These are phyloP conservation scores for Tricholoma hemisulphureum DNA, from an alignment of 768 basidiomycete genomes.

Conservation along the genomic window DNA sequence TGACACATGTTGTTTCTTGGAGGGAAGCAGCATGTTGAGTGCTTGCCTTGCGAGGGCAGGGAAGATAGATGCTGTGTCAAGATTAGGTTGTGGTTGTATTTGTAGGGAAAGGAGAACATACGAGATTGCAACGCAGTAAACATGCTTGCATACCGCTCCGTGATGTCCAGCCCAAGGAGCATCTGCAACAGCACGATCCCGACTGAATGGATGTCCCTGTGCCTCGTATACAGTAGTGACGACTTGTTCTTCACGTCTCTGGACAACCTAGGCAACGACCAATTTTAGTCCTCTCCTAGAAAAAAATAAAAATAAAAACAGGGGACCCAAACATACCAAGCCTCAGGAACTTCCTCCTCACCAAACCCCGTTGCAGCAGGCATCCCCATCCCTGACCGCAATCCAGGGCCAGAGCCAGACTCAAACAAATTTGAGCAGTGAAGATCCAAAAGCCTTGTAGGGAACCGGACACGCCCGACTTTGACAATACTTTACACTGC, in stretches of 20 bases:
- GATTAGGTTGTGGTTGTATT: background rate
- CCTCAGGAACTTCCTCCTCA: conserved; percentile 34
- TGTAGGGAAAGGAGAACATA: conserved; percentile 30
- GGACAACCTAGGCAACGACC: conserved; percentile 72
- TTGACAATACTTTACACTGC: too few relatives aligned
- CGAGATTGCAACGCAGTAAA: conserved; percentile 58
- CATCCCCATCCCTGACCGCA: background rate
- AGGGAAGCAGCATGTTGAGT: conserved; percentile 57
- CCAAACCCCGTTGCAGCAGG: background rate
- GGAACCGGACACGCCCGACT: conserved; percentile 69
- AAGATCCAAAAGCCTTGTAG: conserved; percentile 71
- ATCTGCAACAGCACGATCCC: conserved; percentile 83
- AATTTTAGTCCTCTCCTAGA: too few relatives aligned
- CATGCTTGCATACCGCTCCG: conserved; percentile 51
- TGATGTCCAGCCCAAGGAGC: conserved; percentile 75
- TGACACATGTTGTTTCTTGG: conserved; percentile 55
- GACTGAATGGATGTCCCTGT: conserved; percentile 79
- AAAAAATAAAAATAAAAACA: too few relatives aligned
- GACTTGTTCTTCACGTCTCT: conserved; percentile 79
- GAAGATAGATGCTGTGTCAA: conserved; percentile 50
- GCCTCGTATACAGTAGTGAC: conserved; percentile 67
- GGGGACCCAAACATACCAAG: conserved; percentile 37
- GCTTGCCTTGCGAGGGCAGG: conserved; percentile 50
- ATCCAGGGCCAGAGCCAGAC: conserved; percentile 18
- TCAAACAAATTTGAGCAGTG: conserved; percentile 84